phyloP scores from a whole-genome alignment of 352 stramenopile species.

The Phytopythium ostracodes region DNA sequence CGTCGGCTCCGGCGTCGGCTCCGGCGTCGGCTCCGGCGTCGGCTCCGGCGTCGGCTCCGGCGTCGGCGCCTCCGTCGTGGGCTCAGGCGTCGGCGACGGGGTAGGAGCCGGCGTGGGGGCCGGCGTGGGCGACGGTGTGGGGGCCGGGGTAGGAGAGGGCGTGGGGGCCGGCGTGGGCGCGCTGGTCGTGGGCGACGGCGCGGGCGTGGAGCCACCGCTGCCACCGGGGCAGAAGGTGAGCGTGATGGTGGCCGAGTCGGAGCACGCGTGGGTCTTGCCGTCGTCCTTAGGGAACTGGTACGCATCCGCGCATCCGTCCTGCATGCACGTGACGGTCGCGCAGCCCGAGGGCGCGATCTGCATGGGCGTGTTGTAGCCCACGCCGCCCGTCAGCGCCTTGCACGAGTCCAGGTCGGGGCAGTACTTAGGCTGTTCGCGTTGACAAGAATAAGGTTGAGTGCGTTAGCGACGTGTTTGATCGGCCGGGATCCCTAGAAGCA shows the following conservation, averaged over 20 bases:
- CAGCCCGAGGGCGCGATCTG: slow-evolving; percentile 33
- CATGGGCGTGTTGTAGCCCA: slow-evolving; percentile 54
- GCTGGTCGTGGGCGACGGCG: slow-evolving; percentile 9
- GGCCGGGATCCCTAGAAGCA: neutral
- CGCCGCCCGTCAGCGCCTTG: slow-evolving; percentile 37
- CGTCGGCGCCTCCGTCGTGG: slow-evolving; percentile 11
- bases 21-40: slow-evolving; percentile 5
- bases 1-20: slow-evolving; percentile 12
- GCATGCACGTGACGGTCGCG: slow-evolving; percentile 23
- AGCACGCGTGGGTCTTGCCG: slow-evolving; percentile 47
- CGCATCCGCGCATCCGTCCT: slow-evolving; percentile 28
- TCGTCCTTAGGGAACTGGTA: slow-evolving; percentile 51
- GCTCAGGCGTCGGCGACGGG: slow-evolving; percentile 5
- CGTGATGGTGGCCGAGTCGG: slow-evolving; percentile 28
- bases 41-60: slow-evolving; percentile 11
- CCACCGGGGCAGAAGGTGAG: slow-evolving; percentile 42
- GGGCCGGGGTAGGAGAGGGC: neutral
- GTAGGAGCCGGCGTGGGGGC: slow-evolving; percentile 13
- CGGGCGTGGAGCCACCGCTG: slow-evolving; percentile 14
- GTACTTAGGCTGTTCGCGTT: slow-evolving; percentile 20
- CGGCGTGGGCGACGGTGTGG: slow-evolving; percentile 10
- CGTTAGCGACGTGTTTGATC: neutral
- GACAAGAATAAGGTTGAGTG: too few relatives aligned
- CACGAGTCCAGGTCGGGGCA: slow-evolving; percentile 35
- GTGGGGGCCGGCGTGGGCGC: slow-evolving; percentile 15